These are phyloP conservation scores for Ogataea thermomethanolica DNA, from an alignment of 805 yeast species.

Conservation along the genomic window DNA sequence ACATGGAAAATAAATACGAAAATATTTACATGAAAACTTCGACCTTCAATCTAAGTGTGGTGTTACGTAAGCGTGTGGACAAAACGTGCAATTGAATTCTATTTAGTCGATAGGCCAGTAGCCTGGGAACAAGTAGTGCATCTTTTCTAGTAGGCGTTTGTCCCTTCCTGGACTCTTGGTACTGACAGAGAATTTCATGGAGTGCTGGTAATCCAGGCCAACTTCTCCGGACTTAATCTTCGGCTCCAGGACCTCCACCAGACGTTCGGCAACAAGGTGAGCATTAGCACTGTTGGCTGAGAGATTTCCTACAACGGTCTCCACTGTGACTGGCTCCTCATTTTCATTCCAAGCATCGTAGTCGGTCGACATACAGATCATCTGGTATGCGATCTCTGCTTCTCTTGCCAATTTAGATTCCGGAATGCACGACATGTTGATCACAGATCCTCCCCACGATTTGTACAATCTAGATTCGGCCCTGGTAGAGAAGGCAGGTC, in stretches of 20 bases:
- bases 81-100: not conserved
- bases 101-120: conserved; percentile 57
- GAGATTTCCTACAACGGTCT: conserved; percentile 88
- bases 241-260: conserved; percentile 64
- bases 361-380: conserved; percentile 99
- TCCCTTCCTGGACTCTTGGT: conserved; percentile 74
- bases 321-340: conserved; percentile 97
- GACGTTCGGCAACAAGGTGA: conserved; percentile 63
- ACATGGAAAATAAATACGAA: conserved; percentile 13
- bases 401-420: conserved; percentile 96
- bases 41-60: not conserved
- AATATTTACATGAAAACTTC: not conserved
- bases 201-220: conserved; percentile 69
- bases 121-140: conserved; percentile 88
- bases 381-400: conserved; percentile 94
- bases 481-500: conserved; percentile 95
- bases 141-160: conserved; percentile 66
- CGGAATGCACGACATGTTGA: conserved; percentile 97
- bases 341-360: conserved; percentile 97
- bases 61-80: conserved; percentile 3
- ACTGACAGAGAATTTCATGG: conserved; percentile 77
- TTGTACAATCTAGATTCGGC: conserved; percentile 90
- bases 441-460: conserved; percentile 89
- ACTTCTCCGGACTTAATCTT: conserved; percentile 56
- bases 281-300: conserved; percentile 88